phyloP scores from a whole-genome alignment of 2,329 filamentous ascomycete genomes.

The Aspergillus unguis region DNA sequence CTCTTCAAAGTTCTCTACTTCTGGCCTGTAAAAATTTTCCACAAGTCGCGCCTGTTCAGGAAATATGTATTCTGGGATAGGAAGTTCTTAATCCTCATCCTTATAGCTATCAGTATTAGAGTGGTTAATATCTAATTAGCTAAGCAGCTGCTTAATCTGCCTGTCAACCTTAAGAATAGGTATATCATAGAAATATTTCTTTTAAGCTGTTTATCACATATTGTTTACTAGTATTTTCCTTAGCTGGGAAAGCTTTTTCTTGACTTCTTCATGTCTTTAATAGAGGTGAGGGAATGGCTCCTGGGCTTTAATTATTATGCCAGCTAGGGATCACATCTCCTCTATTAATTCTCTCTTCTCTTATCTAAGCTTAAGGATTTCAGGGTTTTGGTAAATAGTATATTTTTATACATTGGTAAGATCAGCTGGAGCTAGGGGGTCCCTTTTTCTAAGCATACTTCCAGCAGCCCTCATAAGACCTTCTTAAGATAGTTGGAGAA shows the following conservation, averaged over 20 bases:
- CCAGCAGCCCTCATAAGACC: slow-evolving; percentile 19
- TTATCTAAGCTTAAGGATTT: slow-evolving; percentile 21
- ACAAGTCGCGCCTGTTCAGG: slow-evolving; percentile 21
- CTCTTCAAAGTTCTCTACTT: slow-evolving; percentile 23
- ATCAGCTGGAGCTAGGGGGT: slow-evolving; percentile 19
- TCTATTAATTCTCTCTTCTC: slow-evolving; percentile 21
- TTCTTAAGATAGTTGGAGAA: slow-evolving; percentile 25
- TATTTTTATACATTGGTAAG: slow-evolving; percentile 20
- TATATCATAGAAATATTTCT: slow-evolving; percentile 25
- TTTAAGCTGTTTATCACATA: slow-evolving; percentile 21
- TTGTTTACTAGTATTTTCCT: slow-evolving; percentile 21
- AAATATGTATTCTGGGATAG: slow-evolving; percentile 24
- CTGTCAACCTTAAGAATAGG: slow-evolving; percentile 24
- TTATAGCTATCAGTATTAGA: slow-evolving; percentile 68
- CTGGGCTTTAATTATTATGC: slow-evolving; percentile 20
- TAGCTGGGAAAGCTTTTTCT: slow-evolving; percentile 21
- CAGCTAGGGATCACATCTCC: slow-evolving; percentile 25
- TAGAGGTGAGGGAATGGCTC: slow-evolving; percentile 21
- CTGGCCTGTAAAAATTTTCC: slow-evolving; percentile 26
- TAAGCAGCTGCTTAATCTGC: slow-evolving; percentile 27
- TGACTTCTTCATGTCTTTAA: slow-evolving; percentile 21
- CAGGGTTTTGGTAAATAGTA: slow-evolving; percentile 19
- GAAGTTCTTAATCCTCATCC: slow-evolving; percentile 68
- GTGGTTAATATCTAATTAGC: slow-evolving; percentile 43
- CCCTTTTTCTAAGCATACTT: slow-evolving; percentile 28